Percentiles rank a stretch among this genome's conserved stretches.
Conservation (phyloP, 2,329 filamentous ascomycete genomes). For the Stemphylium beticola region DNA sequence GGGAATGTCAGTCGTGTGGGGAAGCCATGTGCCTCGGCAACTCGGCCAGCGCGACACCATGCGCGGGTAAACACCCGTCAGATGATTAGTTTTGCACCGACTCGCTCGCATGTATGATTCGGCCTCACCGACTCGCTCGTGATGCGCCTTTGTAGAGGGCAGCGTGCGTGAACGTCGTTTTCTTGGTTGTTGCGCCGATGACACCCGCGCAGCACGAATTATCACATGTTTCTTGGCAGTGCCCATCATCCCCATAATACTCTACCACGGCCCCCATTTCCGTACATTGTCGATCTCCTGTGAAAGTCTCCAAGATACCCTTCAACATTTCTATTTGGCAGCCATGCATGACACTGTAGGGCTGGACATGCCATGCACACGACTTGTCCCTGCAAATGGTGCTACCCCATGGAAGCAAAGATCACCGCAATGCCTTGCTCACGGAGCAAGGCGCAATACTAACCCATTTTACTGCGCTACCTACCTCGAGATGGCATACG, state of each 20-base stretch:
- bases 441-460: no score
- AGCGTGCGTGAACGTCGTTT: neutral
- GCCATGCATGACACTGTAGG: no score
- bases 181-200: no score
- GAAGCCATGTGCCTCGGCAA: slow-evolving; percentile 39
- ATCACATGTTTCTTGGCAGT: slow-evolving; percentile 13
- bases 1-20: slow-evolving; percentile 30
- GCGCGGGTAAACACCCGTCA: slow-evolving; percentile 14
- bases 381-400: no score
- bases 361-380: no score
- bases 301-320: no score
- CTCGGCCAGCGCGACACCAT: slow-evolving; percentile 21
- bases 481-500: no score
- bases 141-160: neutral
- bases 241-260: neutral
- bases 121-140: slow-evolving; percentile 7
- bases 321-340: no score
- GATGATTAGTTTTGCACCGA: slow-evolving; percentile 8
- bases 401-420: no score
- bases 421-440: no score
- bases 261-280: neutral
- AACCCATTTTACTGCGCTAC: no score
- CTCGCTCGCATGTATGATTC: slow-evolving; percentile 18
- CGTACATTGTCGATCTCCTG: no score
- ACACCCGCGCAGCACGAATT: neutral